These are phyloP conservation scores for Basidioascus undulatus DNA, from an alignment of 768 basidiomycete species.

Conservation along the genomic window DNA sequence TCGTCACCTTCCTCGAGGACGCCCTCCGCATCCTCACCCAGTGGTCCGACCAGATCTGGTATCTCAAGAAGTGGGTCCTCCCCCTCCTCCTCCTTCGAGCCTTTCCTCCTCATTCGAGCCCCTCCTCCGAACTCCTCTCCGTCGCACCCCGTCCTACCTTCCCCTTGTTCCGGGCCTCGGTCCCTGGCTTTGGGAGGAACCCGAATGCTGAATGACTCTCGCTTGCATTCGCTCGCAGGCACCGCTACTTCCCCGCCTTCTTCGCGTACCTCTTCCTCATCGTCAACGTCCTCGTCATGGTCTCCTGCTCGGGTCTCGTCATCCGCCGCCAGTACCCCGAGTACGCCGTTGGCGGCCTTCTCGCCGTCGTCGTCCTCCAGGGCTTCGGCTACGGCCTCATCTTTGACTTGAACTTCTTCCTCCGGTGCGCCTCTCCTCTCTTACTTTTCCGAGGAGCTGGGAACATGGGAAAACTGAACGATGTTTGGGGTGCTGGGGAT, in stretches of 20 bases:
- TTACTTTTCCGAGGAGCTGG: too few species aligned
- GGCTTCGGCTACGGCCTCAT: conserved; percentile 97
- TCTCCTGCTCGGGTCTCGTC: conserved; percentile 55
- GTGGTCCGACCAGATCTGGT: conserved; percentile 96
- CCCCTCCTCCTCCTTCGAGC: too few species aligned
- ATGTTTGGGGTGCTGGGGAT: too few species aligned
- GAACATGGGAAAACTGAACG: too few species aligned
- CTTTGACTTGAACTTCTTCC: conserved; percentile 99
- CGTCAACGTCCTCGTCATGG: conserved; percentile 83
- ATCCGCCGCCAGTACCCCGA: conserved; percentile 72
- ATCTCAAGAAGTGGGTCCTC: conserved; percentile 61
- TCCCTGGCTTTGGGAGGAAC: background rate
- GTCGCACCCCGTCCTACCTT: too few species aligned
- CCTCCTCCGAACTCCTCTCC: too few species aligned
- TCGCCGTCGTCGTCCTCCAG: conserved; percentile 77
- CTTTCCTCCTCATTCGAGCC: too few species aligned
- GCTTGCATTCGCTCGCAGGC: conserved; percentile 26
- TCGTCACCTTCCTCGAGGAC: conserved; percentile 95
- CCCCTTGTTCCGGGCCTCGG: background rate
- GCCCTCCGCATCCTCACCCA: conserved; percentile 78
- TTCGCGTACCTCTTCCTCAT: conserved; percentile 79
- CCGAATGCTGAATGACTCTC: background rate
- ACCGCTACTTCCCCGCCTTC: conserved; percentile 88
- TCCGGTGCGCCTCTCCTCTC: too few species aligned
- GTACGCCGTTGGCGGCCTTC: conserved; percentile 67